A percentile compares a stretch with the other conserved stretches of the same genome.
These are phyloP conservation scores for Ziziphus jujuba DNA, from an alignment of 306 rosid genomes.

Conservation along the genomic window DNA sequence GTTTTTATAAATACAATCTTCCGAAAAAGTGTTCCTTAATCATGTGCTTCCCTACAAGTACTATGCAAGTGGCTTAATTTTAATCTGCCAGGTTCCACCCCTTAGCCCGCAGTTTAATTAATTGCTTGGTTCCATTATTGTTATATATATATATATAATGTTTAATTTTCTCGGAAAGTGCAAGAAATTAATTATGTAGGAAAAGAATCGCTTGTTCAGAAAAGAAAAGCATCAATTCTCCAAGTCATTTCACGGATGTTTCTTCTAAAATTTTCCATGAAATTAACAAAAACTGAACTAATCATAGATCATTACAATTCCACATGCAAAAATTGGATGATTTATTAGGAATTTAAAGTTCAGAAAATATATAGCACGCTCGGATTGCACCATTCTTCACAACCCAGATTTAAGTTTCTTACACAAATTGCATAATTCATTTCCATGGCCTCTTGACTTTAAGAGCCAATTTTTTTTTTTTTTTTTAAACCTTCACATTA, in stretches of 20 bases:
- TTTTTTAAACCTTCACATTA: constrained; percentile 1
- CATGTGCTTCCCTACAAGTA: too few species aligned
- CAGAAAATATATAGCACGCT: neutral
- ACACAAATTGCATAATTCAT: constrained; percentile 30
- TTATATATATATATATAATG: too few species aligned
- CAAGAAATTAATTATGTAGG: neutral
- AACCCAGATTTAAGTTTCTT: constrained; percentile 23
- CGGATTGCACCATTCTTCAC: constrained; percentile 30
- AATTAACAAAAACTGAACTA: too few species aligned
- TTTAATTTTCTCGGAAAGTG: neutral
- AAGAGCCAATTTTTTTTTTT: constrained; percentile 28
- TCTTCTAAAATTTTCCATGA: too few species aligned
- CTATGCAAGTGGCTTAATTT: too few species aligned
- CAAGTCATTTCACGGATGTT: neutral
- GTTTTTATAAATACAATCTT: too few species aligned
- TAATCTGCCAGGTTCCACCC: too few species aligned
- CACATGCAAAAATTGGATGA: constrained; percentile 21
- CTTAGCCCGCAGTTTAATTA: too few species aligned
- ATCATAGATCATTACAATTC: neutral
- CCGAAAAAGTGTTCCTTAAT: too few species aligned
- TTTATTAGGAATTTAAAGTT: constrained; percentile 16
- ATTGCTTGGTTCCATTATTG: too few species aligned
- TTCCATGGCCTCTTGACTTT: constrained; percentile 34
- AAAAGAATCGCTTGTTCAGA: neutral
- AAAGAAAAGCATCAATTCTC: neutral